Evolutionary conservation across 2,329 filamentous ascomycete species (phyloP).

Genomic region (Colletotrichum sp.): DNA sequence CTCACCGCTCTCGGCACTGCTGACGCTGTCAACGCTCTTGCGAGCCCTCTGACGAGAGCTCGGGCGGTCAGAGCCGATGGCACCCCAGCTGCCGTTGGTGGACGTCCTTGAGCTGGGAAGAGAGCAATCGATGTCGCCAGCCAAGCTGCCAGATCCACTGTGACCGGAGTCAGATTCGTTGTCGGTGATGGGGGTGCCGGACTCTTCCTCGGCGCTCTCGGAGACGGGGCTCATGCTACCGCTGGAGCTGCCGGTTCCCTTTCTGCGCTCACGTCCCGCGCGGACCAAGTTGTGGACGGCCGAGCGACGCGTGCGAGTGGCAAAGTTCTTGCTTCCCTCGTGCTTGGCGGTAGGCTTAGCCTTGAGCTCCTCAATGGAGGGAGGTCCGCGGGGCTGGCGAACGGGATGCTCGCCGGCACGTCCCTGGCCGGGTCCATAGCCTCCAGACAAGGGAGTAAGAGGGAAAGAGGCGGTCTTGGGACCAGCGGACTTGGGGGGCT

Average conservation of each 20-base stretch:
- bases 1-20: conserved; percentile 59
- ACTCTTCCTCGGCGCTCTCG: conserved; percentile 69
- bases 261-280: conserved; percentile 86
- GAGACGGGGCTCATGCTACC: conserved; percentile 91
- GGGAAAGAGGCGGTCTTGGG: conserved; percentile 85
- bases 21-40: conserved; percentile 69
- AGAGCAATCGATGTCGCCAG: conserved; percentile 72
- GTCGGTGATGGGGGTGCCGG: conserved; percentile 73
- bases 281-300: conserved; percentile 91
- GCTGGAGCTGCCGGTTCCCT: conserved; percentile 71
- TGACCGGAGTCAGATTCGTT: conserved; percentile 76
- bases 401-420: conserved; percentile 94
- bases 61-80: conserved; percentile 87
- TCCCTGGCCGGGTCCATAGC: conserved; percentile 90
- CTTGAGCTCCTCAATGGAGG: conserved; percentile 87
- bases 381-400: conserved; percentile 91
- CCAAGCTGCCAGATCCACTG: conserved; percentile 81
- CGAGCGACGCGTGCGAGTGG: conserved; percentile 86
- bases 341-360: conserved; percentile 90
- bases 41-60: conserved; percentile 70
- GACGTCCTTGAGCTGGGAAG: conserved; percentile 78
- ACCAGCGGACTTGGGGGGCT: conserved; percentile 63
- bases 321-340: conserved; percentile 98
- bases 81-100: conserved; percentile 75
- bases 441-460: conserved; percentile 79